phyloP scores from a whole-genome alignment of 306 rosid genomes.

The Sophora flavescens region DNA sequence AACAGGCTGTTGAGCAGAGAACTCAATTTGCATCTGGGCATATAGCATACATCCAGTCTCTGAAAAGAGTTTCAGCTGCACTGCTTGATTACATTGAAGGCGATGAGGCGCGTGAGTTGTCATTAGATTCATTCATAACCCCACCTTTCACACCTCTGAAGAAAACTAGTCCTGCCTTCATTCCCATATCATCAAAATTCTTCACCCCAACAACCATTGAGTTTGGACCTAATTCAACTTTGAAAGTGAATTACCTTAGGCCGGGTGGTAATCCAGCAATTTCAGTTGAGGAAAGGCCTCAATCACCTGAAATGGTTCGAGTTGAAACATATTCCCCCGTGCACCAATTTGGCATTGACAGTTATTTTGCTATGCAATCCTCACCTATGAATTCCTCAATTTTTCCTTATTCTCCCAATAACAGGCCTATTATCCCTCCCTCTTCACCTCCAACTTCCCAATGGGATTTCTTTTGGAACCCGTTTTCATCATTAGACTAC shows the following conservation, averaged over 20 bases:
- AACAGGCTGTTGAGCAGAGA: slow-evolving; percentile 87
- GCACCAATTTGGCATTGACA: slow-evolving; percentile 68
- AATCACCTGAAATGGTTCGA: slow-evolving; percentile 70
- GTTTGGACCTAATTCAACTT: slow-evolving; percentile 55
- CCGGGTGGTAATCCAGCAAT: slow-evolving; percentile 78
- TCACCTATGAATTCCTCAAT: slow-evolving; percentile 66
- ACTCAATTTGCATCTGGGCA: slow-evolving; percentile 76
- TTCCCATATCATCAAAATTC: slow-evolving; percentile 70
- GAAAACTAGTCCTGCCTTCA: slow-evolving; percentile 64
- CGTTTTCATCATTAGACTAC: slow-evolving; percentile 83
- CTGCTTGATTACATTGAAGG: slow-evolving; percentile 79
- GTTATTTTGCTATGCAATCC: slow-evolving; percentile 68
- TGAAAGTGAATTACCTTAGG: slow-evolving; percentile 74
- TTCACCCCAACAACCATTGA: slow-evolving; percentile 54
- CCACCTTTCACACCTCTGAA: slow-evolving; percentile 70
- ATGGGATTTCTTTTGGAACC: slow-evolving; percentile 97
- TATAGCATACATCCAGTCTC: slow-evolving; percentile 72
- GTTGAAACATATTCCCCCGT: slow-evolving; percentile 72
- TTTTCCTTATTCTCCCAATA: slow-evolving; percentile 72
- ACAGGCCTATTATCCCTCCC: slow-evolving; percentile 69
- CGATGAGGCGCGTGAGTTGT: slow-evolving; percentile 61
- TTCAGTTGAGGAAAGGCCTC: slow-evolving; percentile 85
- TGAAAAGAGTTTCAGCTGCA: slow-evolving; percentile 84
- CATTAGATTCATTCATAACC: slow-evolving; percentile 69
- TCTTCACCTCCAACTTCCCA: slow-evolving; percentile 79